Conservation (phyloP, 768 basidiomycete genomes). For the Trichaptum fuscoviolaceum region DNA sequence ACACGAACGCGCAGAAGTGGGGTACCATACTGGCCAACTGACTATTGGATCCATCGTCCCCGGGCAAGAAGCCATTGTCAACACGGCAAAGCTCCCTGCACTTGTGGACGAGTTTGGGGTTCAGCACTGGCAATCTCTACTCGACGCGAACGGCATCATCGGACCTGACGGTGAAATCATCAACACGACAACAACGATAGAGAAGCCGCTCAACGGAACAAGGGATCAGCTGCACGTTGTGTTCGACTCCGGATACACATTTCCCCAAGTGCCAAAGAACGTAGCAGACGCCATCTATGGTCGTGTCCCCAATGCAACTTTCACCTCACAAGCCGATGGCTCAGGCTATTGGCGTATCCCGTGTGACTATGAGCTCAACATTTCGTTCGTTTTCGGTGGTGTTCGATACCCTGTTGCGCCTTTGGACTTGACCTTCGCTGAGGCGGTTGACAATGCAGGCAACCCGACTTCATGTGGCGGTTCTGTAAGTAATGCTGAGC, state of each 20-base stretch:
- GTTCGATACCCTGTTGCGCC: slow-evolving; percentile 67
- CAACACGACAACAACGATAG: slow-evolving; percentile 58
- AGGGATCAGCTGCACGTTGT: slow-evolving; percentile 55
- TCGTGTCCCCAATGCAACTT: slow-evolving; percentile 66
- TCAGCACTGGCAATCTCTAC: slow-evolving; percentile 77
- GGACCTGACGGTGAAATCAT: slow-evolving; percentile 72
- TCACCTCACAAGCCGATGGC: slow-evolving; percentile 45
- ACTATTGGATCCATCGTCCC: slow-evolving; percentile 62
- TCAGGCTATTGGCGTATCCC: slow-evolving; percentile 56
- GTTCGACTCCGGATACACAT: slow-evolving; percentile 63
- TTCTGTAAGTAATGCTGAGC: slow-evolving; percentile 40
- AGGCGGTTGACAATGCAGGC: slow-evolving; percentile 50
- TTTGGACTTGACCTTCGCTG: slow-evolving; percentile 39
- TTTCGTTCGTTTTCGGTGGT: slow-evolving; percentile 71
- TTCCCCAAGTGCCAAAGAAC: slow-evolving; percentile 66
- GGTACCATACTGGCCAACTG: slow-evolving; percentile 55
- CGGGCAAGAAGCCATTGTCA: slow-evolving; percentile 55
- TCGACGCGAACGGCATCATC: slow-evolving; percentile 65
- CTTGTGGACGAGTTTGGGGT: slow-evolving; percentile 30
- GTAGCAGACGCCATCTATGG: slow-evolving; percentile 80
- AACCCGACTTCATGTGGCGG: slow-evolving; percentile 61
- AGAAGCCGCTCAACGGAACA: slow-evolving; percentile 49
- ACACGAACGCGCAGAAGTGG: slow-evolving; percentile 38
- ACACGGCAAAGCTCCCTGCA: slow-evolving; percentile 55
- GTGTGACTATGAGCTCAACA: slow-evolving; percentile 65